Percentiles rank a stretch among this genome's conserved stretches.
Evolutionary conservation across 2,329 filamentous ascomycete genomes (phyloP).

Genomic region (Myriangium duriaei): DNA sequence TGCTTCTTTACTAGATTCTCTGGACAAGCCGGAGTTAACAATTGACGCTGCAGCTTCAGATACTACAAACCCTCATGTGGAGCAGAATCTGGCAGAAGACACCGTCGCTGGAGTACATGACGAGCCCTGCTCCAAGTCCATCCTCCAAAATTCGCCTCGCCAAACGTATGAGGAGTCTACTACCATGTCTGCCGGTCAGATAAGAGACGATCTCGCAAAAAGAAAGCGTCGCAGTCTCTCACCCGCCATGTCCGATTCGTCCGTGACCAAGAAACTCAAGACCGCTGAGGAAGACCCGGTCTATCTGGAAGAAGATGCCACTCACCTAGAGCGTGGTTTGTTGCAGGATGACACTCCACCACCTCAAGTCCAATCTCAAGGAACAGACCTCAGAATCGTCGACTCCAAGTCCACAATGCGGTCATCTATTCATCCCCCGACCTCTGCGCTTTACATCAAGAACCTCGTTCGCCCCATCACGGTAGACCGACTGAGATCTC

Average conservation of each 20-base stretch:
- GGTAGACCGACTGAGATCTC: conserved; percentile 49
- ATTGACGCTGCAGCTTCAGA: too few relatives aligned
- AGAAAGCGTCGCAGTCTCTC: conserved; percentile 30
- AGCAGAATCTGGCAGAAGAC: too few relatives aligned
- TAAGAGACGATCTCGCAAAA: conserved; percentile 27
- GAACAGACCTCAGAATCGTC: conserved; percentile 11
- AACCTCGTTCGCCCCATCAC: conserved; percentile 82
- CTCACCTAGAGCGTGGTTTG: conserved; percentile 20
- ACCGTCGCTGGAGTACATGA: too few relatives aligned
- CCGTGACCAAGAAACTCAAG: conserved; percentile 33
- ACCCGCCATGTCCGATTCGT: conserved; percentile 23
- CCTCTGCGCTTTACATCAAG: conserved; percentile 72
- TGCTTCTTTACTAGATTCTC: not conserved
- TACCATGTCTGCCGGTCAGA: too few relatives aligned
- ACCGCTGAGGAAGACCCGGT: conserved; percentile 24
- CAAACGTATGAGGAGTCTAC: too few relatives aligned
- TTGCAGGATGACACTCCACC: conserved; percentile 11
- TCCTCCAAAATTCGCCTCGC: too few relatives aligned
- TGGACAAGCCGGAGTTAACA: too few relatives aligned
- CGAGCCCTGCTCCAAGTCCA: too few relatives aligned
- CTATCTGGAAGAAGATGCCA: conserved; percentile 19
- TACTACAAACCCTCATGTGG: too few relatives aligned
- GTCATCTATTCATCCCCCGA: conserved; percentile 30
- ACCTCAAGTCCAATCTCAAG: not conserved
- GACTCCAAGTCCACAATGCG: not conserved